These are phyloP conservation scores for Clonostachys solani DNA, from an alignment of 2,329 filamentous ascomycete species.

Conservation along the genomic window DNA sequence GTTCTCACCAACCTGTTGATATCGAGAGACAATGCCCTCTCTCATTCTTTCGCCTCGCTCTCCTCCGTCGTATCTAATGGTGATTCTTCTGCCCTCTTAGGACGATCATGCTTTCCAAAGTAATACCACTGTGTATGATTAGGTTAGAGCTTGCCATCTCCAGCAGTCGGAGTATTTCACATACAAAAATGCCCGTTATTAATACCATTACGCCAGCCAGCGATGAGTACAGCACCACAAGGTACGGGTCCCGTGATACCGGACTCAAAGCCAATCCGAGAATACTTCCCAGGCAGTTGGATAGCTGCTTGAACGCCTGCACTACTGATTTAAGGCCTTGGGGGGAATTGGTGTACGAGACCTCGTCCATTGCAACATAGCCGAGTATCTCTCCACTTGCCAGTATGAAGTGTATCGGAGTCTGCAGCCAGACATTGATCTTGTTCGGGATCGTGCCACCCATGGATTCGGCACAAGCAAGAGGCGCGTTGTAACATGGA, in stretches of 20 bases:
- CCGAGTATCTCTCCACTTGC: conserved; percentile 57
- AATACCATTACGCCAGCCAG: conserved; percentile 27
- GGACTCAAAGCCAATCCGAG: conserved; percentile 59
- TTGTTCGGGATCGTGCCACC: conserved; percentile 29
- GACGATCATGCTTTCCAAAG: too few relatives aligned
- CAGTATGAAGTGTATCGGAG: conserved; percentile 51
- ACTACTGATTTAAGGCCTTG: background rate
- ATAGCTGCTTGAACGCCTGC: conserved; percentile 28
- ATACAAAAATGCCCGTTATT: too few relatives aligned
- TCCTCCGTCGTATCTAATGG: too few relatives aligned
- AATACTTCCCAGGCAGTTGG: conserved; percentile 51
- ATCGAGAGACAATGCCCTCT: too few relatives aligned
- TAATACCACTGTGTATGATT: too few relatives aligned
- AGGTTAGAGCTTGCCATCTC: too few relatives aligned
- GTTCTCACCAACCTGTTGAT: too few relatives aligned
- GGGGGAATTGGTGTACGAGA: conserved; percentile 70
- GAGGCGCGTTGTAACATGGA: conserved; percentile 36
- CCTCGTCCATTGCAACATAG: conserved; percentile 65
- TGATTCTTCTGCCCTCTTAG: too few relatives aligned
- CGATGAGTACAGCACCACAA: conserved; percentile 62
- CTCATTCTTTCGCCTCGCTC: too few relatives aligned
- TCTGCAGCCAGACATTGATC: conserved; percentile 49
- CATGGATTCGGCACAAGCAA: background rate
- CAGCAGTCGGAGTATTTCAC: too few relatives aligned
- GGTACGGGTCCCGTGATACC: conserved; percentile 55